Conservation (phyloP, 75 land plant genomes). For the Selaginella moellendorffii region DNA sequence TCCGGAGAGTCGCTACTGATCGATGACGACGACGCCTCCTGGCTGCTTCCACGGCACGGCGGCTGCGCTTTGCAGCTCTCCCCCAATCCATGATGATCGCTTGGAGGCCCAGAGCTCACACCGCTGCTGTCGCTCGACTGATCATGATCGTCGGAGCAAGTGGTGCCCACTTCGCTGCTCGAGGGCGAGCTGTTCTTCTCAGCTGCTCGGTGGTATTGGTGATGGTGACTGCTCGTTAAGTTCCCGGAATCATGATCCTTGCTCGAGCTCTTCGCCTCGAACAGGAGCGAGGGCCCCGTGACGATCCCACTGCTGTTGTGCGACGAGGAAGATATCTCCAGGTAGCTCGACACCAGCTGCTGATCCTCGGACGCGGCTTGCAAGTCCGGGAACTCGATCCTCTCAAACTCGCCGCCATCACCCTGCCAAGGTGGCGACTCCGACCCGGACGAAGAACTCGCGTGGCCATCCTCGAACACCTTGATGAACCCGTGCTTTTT, state of each 20-base stretch:
- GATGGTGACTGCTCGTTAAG: too few species aligned
- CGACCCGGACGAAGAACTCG: constrained; percentile 2
- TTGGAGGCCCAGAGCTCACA: too few species aligned
- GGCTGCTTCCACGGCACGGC: too few species aligned
- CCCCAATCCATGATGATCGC: too few species aligned
- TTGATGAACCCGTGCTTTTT: not conserved
- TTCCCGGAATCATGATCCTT: not conserved
- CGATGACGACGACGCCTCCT: not conserved
- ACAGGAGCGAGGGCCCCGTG: not conserved
- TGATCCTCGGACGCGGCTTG: not conserved
- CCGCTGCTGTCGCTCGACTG: too few species aligned
- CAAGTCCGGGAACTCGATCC: not conserved
- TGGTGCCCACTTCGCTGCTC: too few species aligned
- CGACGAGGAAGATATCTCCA: not conserved
- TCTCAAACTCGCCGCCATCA: too few species aligned
- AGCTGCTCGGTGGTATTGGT: too few species aligned
- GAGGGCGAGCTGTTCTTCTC: too few species aligned
- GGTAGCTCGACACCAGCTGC: not conserved
- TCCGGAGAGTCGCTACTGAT: constrained; percentile 35
- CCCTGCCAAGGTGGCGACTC: not conserved
- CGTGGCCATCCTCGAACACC: not conserved
- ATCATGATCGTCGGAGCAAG: too few species aligned
- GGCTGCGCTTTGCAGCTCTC: not conserved
- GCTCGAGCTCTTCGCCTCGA: not conserved
- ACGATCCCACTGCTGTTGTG: not conserved